A percentile compares a stretch with the other conserved stretches of the same genome.
Evolutionary conservation across 345 rosid species (phyloP).

Genomic region (Pelargonium nanum): DNA sequence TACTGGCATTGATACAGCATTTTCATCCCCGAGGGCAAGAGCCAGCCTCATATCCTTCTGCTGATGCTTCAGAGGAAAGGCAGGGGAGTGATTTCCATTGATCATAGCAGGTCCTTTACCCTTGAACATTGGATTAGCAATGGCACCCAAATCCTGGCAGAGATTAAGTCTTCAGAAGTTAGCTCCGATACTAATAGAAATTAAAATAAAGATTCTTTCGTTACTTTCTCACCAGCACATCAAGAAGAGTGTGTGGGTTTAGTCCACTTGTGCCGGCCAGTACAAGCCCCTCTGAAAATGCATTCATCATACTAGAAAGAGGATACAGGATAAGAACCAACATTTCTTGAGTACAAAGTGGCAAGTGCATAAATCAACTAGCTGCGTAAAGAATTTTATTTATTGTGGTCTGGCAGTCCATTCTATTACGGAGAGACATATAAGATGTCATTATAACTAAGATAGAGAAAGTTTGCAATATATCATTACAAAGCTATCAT

Average conservation of each 20-base stretch:
- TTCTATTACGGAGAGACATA: too few relatives aligned
- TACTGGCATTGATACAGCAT: slow-evolving; percentile 78
- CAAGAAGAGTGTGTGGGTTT: slow-evolving; percentile 58
- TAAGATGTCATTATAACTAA: too few relatives aligned
- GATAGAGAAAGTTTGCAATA: too few relatives aligned
- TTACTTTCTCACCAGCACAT: slow-evolving; percentile 55
- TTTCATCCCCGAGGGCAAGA: slow-evolving; percentile 92
- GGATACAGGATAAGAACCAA: neutral
- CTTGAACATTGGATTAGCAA: slow-evolving; percentile 72
- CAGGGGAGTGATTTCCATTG: slow-evolving; percentile 48
- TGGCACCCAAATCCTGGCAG: slow-evolving; percentile 70
- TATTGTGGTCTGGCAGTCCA: too few relatives aligned
- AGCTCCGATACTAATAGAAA: neutral
- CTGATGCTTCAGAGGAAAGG: slow-evolving; percentile 85
- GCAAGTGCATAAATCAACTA: too few relatives aligned
- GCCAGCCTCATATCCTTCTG: slow-evolving; percentile 96
- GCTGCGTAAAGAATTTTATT: too few relatives aligned
- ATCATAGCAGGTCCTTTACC: slow-evolving; percentile 86
- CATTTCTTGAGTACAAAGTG: neutral
- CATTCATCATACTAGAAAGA: slow-evolving; percentile 65
- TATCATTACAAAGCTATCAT: too few relatives aligned
- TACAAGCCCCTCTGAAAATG: slow-evolving; percentile 88
- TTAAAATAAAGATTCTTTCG: neutral
- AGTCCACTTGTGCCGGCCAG: slow-evolving; percentile 75
- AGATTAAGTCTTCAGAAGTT: neutral